Evolutionary conservation across 2,329 filamentous ascomycete species (phyloP), one percentile per base, ranked within the genome.

Genomic region (Blumeria graminis): DNA sequence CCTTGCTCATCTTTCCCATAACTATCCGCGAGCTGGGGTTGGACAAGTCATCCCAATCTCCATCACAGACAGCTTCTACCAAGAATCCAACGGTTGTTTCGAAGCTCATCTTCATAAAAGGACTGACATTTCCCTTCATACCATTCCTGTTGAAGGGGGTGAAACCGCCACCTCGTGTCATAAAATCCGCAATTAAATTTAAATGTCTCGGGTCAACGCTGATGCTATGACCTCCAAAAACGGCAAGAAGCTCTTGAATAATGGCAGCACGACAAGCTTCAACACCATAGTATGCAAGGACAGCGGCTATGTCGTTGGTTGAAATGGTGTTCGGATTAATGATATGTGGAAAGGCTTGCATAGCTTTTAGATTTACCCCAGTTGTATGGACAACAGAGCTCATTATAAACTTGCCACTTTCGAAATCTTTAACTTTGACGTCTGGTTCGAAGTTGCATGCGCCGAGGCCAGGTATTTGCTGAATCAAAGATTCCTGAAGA

Each of bases 71-170:
- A 1, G 92, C 89, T 66, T 96, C 92, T 68, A 85, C 89, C 65
- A 98, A 74, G 73, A 95, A 95, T 0, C 84, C 82, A 41, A 96
- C 77, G 1, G 92, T 98, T 3, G 92, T 98, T 76, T 98, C 92
- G 71, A 96, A 98, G 68, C 86, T 94, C 90, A 96, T 96, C 76
- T 96, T 96, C 70, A 92, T 90, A 63, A 98, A 90, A 0, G 92
- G 88, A 62, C 82, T 89, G 33, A 90, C 82, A 65, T 86, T 89
- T 61, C 85, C 81, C 66, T 80, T 81, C 59, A 98, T 73, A 0
- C 90, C 92, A 66, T 86, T 93, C 53, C 92, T 84, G 70, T 86
- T 94, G 72, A 98, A 98, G 0, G 92, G 82, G 52, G 81, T 84
- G 71, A 93, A 98, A 1, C 80, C 81, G 61, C 92, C 92, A 58